Conservation (phyloP, 208 protist species). For the Vickermania ingenoplastis region DNA sequence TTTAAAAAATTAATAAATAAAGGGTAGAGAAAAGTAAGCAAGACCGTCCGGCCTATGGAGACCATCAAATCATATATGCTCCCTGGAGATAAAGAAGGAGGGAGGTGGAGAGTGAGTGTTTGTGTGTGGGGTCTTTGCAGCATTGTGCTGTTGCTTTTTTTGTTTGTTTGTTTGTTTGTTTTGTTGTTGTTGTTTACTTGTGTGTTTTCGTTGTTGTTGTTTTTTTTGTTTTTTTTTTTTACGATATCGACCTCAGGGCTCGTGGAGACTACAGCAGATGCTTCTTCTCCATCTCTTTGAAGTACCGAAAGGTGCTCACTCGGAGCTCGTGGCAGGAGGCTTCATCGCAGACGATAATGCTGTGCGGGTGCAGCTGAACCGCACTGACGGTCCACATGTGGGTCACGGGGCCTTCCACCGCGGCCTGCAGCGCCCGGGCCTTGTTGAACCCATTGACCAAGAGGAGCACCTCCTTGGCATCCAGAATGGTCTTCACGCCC, state of each 20-base stretch:
- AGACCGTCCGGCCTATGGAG: no score
- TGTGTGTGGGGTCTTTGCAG: no score
- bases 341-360: not conserved
- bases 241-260: no score
- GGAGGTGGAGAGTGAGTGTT: no score
- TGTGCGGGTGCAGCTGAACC: conserved; percentile 74
- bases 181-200: conserved; percentile 2
- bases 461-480: conserved; percentile 75
- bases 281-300: not conserved
- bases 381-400: conserved; percentile 91
- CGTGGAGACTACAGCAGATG: not conserved
- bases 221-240: conserved; percentile 5
- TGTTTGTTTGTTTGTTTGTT: not conserved
- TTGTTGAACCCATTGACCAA: conserved; percentile 89
- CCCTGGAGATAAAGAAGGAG: no score
- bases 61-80: no score
- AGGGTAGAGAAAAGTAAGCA: no score
- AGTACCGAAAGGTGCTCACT: not conserved
- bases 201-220: conserved; percentile 5
- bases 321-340: not conserved
- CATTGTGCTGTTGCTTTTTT: no score
- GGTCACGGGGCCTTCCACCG: conserved; percentile 85
- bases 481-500: conserved; percentile 90
- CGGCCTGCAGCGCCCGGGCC: conserved; percentile 78
- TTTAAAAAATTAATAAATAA: no score